Conservation (phyloP, 768 basidiomycete species). For the Candolleomyces efflorescens region DNA sequence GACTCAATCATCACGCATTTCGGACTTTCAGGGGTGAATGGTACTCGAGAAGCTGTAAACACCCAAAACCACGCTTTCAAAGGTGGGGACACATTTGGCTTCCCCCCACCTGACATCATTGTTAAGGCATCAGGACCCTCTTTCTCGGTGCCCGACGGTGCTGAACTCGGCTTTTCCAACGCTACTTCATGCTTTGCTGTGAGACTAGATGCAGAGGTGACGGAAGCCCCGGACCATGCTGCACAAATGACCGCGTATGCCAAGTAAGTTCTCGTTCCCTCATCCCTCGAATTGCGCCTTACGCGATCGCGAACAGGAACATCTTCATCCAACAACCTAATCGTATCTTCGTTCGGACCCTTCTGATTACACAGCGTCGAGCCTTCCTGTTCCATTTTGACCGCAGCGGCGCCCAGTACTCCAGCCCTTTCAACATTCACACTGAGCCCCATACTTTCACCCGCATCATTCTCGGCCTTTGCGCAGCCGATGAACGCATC, state of each 20-base stretch:
- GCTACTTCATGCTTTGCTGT: background rate
- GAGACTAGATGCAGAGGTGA: background rate
- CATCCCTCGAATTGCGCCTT: too few species aligned
- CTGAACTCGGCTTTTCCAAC: background rate
- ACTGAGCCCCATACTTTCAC: background rate
- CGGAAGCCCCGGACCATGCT: background rate
- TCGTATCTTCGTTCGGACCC: background rate
- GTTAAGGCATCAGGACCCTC: background rate
- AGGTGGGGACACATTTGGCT: background rate
- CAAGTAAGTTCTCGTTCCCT: background rate
- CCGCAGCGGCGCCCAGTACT: constrained; percentile 1
- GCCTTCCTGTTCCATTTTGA: constrained; percentile 5
- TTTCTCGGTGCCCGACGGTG: background rate
- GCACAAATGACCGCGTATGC: background rate
- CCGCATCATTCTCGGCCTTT: background rate
- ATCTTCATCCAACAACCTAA: constrained; percentile 1
- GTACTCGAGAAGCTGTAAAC: background rate
- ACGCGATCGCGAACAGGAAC: background rate
- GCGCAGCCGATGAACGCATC: background rate
- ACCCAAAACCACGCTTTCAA: background rate
- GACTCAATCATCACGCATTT: background rate
- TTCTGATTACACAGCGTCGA: background rate
- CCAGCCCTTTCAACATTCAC: background rate
- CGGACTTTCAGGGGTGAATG: background rate
- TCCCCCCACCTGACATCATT: background rate